Conservation (phyloP, 164 flowering plant genomes). For the Tinospora cordifolia region DNA sequence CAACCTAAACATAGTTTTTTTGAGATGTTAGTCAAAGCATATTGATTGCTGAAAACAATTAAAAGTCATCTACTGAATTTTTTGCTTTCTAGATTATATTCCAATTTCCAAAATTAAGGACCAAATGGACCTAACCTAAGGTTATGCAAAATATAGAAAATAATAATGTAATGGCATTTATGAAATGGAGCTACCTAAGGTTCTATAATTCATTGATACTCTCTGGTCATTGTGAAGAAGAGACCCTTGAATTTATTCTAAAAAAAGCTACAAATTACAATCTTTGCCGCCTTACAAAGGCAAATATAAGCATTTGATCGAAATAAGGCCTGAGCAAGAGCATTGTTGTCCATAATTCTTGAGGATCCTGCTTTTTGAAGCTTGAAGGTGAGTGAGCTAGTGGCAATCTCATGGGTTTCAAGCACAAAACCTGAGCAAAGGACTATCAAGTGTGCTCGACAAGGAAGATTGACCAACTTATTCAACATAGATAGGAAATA, state of each 20-base stretch:
- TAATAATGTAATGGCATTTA: neutral
- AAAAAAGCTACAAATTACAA: neutral
- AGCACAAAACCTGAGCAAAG: neutral
- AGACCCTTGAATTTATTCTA: neutral
- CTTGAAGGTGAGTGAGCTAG: neutral
- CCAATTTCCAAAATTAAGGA: too few relatives aligned
- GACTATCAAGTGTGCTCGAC: neutral
- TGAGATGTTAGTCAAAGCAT: too few relatives aligned
- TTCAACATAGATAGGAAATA: neutral
- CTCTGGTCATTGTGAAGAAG: neutral
- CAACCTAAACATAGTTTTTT: too few relatives aligned
- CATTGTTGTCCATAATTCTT: neutral
- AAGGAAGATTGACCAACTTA: neutral
- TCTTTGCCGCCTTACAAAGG: too few relatives aligned
- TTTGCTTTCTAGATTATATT: too few relatives aligned
- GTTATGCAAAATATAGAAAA: neutral
- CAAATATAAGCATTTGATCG: too few relatives aligned
- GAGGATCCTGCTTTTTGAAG: neutral
- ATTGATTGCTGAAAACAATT: too few relatives aligned
- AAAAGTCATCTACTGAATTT: too few relatives aligned
- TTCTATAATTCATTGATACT: neutral
- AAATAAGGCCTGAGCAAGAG: too few relatives aligned
- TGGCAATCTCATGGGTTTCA: neutral
- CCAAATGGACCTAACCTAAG: neutral
- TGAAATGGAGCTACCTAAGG: neutral